A percentile compares a stretch with the other conserved stretches of the same genome.
Evolutionary conservation across 441 rosid genomes (phyloP).

Genomic region (Erysimum pusillum): DNA sequence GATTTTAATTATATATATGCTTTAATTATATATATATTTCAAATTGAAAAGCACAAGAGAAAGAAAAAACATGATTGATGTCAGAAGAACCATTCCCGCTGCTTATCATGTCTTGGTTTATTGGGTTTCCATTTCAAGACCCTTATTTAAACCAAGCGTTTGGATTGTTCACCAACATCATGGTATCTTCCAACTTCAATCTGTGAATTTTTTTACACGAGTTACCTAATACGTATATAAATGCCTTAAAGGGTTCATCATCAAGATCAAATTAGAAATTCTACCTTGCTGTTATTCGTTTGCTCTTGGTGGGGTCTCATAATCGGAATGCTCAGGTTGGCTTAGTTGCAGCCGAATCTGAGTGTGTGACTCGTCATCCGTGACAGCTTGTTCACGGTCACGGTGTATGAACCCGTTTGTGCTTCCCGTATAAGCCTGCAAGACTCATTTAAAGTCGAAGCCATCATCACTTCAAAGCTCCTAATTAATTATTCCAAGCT

Average conservation of each 20-base stretch:
- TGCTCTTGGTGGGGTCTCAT: conserved; percentile 45
- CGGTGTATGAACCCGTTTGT: conserved; percentile 34
- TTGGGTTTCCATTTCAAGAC: conserved; percentile 22
- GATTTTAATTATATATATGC: conserved; percentile 31
- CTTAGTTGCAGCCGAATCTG: conserved; percentile 47
- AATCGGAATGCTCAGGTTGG: conserved; percentile 48
- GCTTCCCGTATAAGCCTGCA: conserved; percentile 41
- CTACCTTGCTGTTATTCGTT: conserved; percentile 29
- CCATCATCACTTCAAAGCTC: conserved; percentile 23
- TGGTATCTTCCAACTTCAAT: conserved; percentile 31
- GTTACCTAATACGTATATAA: conserved; percentile 14
- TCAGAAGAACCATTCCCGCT: conserved; percentile 34
- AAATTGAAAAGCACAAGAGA: conserved; percentile 33
- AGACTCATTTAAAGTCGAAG: conserved; percentile 5
- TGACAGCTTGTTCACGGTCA: conserved; percentile 18
- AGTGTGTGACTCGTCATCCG: conserved; percentile 35
- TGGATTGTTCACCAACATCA: conserved; percentile 34
- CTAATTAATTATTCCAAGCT: not conserved
- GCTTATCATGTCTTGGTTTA: conserved; percentile 35
- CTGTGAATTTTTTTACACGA: conserved; percentile 6
- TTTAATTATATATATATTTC: conserved; percentile 34
- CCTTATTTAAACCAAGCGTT: conserved; percentile 35
- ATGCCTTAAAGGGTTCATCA: not conserved
- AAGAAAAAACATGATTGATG: conserved; percentile 24
- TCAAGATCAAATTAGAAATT: not conserved